Conservation (phyloP, 2,329 filamentous ascomycete genomes). For the Diaporthe helianthi region DNA sequence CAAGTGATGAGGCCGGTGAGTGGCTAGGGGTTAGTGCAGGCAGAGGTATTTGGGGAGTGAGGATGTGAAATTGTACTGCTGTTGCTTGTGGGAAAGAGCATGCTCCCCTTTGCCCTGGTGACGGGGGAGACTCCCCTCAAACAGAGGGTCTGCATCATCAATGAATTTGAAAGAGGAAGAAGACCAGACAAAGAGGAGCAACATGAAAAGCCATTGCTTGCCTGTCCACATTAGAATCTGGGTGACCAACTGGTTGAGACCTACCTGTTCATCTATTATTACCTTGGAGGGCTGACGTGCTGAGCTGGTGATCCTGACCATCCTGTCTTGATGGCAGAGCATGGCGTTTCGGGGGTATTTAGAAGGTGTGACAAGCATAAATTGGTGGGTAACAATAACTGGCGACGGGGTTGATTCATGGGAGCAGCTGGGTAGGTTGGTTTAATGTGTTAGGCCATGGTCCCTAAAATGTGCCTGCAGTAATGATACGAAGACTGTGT, state of each 20-base stretch:
- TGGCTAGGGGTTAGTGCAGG: conserved; percentile 86
- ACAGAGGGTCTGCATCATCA: not conserved
- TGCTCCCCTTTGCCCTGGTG: not conserved
- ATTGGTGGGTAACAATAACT: not conserved
- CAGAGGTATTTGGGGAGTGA: conserved; percentile 81
- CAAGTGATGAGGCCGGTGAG: conserved; percentile 75
- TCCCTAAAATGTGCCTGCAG: not conserved
- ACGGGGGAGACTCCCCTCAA: not conserved
- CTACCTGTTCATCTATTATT: not conserved
- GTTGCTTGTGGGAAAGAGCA: not conserved
- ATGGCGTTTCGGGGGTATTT: conserved; percentile 33
- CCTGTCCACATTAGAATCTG: conserved; percentile 24
- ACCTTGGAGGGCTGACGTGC: not conserved
- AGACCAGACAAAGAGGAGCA: conserved; percentile 12
- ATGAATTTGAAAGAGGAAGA: conserved; percentile 5
- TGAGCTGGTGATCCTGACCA: not conserved
- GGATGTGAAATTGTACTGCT: conserved; percentile 35
- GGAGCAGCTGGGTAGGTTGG: not conserved
- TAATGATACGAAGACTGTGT: not conserved
- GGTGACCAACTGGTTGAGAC: conserved; percentile 27
- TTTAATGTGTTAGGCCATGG: not conserved
- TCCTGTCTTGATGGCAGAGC: conserved; percentile 30
- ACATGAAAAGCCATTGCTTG: conserved; percentile 21
- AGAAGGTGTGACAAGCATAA: conserved; percentile 26
- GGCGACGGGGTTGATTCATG: no score